Conservation (phyloP, 371 early-diverging fungal species). For the Apophysomyces ossiformis region DNA sequence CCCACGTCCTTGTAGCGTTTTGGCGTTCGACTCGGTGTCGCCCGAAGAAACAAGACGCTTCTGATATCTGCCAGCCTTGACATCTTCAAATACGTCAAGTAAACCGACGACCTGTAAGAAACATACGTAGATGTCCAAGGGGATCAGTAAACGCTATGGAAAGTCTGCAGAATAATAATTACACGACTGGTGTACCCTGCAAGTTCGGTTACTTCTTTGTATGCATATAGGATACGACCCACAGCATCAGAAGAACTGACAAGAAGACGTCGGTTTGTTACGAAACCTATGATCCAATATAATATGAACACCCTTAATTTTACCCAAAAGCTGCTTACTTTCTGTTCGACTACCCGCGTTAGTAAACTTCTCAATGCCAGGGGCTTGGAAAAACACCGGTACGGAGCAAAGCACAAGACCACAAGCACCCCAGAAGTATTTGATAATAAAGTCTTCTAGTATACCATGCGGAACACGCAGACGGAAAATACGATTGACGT, state of each 20-base stretch:
- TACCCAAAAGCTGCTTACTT: neutral
- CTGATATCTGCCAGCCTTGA: slow-evolving; percentile 73
- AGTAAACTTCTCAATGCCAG: slow-evolving; percentile 33
- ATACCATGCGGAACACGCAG: slow-evolving; percentile 84
- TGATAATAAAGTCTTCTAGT: slow-evolving; percentile 91
- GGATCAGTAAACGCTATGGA: no score
- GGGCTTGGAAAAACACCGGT: slow-evolving; percentile 87
- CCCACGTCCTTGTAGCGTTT: slow-evolving; percentile 70
- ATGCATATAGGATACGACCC: slow-evolving; percentile 90
- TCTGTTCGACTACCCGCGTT: slow-evolving; percentile 33
- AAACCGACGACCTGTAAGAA: slow-evolving; percentile 62
- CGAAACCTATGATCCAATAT: slow-evolving; percentile 60
- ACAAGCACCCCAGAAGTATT: slow-evolving; percentile 94
- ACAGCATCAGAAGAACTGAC: slow-evolving; percentile 87
- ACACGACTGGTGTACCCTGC: slow-evolving; percentile 93
- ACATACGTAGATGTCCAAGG: neutral
- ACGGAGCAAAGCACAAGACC: slow-evolving; percentile 89
- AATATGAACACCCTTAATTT: no score
- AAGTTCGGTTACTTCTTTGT: slow-evolving; percentile 87
- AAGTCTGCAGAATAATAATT: slow-evolving; percentile 25
- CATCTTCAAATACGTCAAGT: slow-evolving; percentile 82
- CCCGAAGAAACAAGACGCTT: slow-evolving; percentile 66
- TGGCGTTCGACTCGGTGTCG: slow-evolving; percentile 60
- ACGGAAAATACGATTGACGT: slow-evolving; percentile 82
- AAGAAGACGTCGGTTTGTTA: slow-evolving; percentile 88